Conservation (phyloP, 805 yeast species). For the Wickerhamiella azymoides region DNA sequence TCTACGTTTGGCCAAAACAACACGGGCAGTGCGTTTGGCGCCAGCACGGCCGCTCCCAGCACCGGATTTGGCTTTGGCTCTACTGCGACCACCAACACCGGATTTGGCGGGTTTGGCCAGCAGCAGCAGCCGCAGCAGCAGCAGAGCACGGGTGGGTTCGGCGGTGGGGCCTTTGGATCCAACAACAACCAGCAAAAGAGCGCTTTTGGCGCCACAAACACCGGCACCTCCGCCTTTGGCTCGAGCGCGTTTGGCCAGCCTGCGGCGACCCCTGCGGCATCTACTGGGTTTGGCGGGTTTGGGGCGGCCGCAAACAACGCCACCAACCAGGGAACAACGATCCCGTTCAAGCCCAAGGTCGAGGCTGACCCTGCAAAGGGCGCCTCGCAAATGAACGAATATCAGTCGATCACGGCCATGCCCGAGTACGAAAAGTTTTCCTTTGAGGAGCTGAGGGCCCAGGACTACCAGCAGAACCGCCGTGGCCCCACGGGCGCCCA, state of each 20-base stretch:
- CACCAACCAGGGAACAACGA: constrained; percentile 51
- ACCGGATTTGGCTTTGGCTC: constrained; percentile 4
- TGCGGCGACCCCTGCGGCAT: constrained; percentile 14
- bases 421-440: constrained; percentile 76
- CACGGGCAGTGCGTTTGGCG: constrained; percentile 8
- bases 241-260: constrained; percentile 13
- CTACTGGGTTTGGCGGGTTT: constrained; percentile 5
- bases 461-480: constrained; percentile 71
- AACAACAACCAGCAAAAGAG: constrained; percentile 11
- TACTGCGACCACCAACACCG: neutral
- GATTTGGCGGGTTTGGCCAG: neutral
- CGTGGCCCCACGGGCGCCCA: constrained; percentile 16
- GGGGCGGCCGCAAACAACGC: constrained; percentile 18
- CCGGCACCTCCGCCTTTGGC: constrained; percentile 8
- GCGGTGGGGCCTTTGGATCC: constrained; percentile 25
- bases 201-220: constrained; percentile 17
- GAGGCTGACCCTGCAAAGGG: constrained; percentile 61
- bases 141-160: neutral
- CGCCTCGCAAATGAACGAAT: constrained; percentile 31
- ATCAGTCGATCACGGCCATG: constrained; percentile 72
- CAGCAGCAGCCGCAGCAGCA: neutral
- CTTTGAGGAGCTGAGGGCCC: constrained; percentile 75
- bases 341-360: constrained; percentile 44
- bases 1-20: constrained; percentile 19
- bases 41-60: neutral